Base-by-base conservation (phyloP, 768 basidiomycete species). In the Lactarius deliciosus region DNA sequence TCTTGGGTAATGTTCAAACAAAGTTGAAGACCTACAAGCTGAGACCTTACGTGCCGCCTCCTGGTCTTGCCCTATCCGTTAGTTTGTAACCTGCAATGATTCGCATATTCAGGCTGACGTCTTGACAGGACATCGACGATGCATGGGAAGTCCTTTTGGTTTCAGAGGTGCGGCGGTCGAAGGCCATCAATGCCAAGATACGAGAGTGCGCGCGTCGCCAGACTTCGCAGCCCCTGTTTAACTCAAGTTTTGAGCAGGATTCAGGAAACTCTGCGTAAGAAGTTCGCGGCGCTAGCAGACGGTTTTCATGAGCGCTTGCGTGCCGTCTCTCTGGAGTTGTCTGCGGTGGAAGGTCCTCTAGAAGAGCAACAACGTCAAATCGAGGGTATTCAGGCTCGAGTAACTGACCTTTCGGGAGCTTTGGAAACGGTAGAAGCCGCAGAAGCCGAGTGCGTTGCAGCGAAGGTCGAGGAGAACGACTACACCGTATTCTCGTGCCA, bases 401-500 rank as follows among this genome's bases (percentile, higher is more conserved):
- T 96, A 72, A 86, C 90, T 0, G 77, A 81, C 0, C 80, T 98
- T 38, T 81, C 86, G 7, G 83, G 86, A 11, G 77, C 81, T 0
- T 75, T 93, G 38, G 77, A 76, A 15, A 70, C 64, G 2, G 86
- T 96, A 11, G 79, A 79, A 0, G 79, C 75, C 0, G 88, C 88
- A 0, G 93, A 98, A 71, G 80, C 81, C 1, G 90, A 89, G 61
- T 97, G 96, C 76, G 78, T 77, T 4, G 85, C 86, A 8, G 96
- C 95, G 11, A 97, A 98, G 68, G 90, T 98, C 7, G 96, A 98
- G 73, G 96, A 97, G 76, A 98, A 97, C 74, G 96, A 98, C 74
- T 92, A 96, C 75, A 96, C 94, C 0, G 86, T 96, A 2, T 90
- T 96, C 73, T 92, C 91, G 5, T 86, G 82, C 69, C 90, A 93